Evolutionary conservation across 345 rosid species (phyloP), one percentile per base, ranked within the genome.

Genomic region (Citrus sp.): DNA sequence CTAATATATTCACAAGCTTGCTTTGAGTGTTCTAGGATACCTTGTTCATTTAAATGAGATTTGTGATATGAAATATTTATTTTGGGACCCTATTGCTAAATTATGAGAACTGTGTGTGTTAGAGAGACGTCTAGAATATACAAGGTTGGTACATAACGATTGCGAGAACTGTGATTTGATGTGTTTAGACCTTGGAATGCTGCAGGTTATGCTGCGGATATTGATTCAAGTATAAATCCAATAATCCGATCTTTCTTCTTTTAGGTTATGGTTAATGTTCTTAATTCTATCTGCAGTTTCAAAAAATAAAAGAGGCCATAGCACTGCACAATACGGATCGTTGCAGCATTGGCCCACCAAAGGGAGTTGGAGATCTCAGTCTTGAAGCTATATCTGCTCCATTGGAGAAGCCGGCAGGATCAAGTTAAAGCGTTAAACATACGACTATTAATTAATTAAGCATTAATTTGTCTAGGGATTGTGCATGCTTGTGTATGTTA

Each of bases 241-340:
- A 12, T 24, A 13, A 37, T 24, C 21, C 0, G 21, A 71, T 19
- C 42, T 54, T 49, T 13, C 24, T 27, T 62, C 19, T 62, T 30
- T 27, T 62, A 30, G 5, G 21, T 24, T 5, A 62, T 9, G 19
- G 35, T 25, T 27, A 27, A 16, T 62, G 35, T 63, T 65, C 18
- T n/a, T 14, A 24, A 68, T 61, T 32, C 49, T 32, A 22, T 69
- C 1, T 84, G 86, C 95, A 94, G 98, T 93, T 94, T 80, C 97
- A 92, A 80, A 94, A 93, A 84, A 90, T 94, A 74, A 94, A 89
- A 87, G 97, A 90, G 77, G 97, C 93, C 2, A 93, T 93, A 56
- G 73, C 80, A 86, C 80, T 72, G 80, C 98, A 94, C 87, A 89
- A 84, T 77, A 88, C 91, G 1, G 88, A 73, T 6, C 92, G 86